Percentiles rank a stretch among this genome's conserved stretches.
Conservation (phyloP, 139 green algal species). For the Chlorella sp. region DNA sequence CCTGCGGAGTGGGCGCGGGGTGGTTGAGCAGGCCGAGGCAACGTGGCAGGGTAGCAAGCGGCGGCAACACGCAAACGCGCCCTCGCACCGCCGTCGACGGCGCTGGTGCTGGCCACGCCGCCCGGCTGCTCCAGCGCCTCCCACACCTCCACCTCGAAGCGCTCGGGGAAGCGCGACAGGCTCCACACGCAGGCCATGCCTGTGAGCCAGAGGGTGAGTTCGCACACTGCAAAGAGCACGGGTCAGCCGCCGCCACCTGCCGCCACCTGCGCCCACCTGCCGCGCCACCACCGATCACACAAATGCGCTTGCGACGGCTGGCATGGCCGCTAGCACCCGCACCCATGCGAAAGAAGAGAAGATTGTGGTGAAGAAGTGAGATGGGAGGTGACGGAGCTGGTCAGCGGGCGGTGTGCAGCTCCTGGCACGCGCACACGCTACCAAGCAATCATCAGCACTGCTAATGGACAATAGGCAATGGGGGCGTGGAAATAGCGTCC, state of each 20-base stretch:
- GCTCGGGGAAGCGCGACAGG: conserved; percentile 55
- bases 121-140: conserved; percentile 56
- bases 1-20: conserved; percentile 2
- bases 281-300: conserved; percentile 59
- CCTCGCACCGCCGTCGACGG: conserved; percentile 34
- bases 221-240: not conserved
- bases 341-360: conserved; percentile 13
- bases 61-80: too few relatives aligned
- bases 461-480: too few relatives aligned
- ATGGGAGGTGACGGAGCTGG: too few relatives aligned
- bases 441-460: too few relatives aligned
- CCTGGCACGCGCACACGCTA: too few relatives aligned
- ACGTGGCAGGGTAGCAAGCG: too few relatives aligned
- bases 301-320: conserved; percentile 40
- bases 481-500: too few relatives aligned
- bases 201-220: conserved; percentile 11
- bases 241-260: not conserved
- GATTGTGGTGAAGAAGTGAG: too few relatives aligned
- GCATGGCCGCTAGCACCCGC: not conserved
- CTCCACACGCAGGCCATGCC: conserved; percentile 66
- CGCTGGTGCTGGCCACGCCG: conserved; percentile 53
- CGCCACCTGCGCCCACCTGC: conserved; percentile 40
- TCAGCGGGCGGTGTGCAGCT: too few relatives aligned
- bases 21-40: not conserved
- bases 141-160: conserved; percentile 66